phyloP scores from a whole-genome alignment of 139 green algal species.

The Eudorina sp. region DNA sequence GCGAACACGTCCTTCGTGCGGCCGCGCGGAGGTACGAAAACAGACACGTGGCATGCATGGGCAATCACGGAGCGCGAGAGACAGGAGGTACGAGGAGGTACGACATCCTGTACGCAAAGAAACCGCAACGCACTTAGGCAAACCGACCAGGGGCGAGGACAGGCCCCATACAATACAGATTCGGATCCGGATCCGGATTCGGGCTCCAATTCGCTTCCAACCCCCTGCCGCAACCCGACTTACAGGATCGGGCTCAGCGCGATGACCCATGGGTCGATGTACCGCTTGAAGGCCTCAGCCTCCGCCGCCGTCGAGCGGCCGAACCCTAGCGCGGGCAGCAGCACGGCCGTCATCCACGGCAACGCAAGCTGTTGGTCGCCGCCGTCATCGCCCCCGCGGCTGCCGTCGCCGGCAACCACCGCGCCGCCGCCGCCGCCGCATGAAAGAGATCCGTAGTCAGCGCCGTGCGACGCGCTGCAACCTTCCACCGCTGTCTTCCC shows the following conservation, averaged over 20 bases:
- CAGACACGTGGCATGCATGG: too few species aligned
- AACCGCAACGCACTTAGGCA: too few species aligned
- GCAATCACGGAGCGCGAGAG: too few species aligned
- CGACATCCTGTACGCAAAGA: too few species aligned
- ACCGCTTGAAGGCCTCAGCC: not conserved
- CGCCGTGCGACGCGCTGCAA: too few species aligned
- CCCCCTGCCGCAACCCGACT: not conserved
- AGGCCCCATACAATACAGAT: too few species aligned
- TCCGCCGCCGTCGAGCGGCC: not conserved
- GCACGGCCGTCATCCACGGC: not conserved
- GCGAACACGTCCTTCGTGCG: too few species aligned
- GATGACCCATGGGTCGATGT: not conserved
- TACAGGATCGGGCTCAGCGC: not conserved
- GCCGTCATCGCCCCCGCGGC: not conserved
- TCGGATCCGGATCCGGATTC: not conserved
- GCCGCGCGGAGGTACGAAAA: too few species aligned
- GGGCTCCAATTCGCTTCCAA: too few species aligned
- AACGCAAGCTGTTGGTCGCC: not conserved
- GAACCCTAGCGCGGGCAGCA: not conserved
- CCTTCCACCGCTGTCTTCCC: not conserved
- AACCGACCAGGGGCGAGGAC: too few species aligned
- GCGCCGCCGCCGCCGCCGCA: not conserved
- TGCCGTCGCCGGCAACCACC: not conserved
- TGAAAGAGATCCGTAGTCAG: too few species aligned
- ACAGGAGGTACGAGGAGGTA: too few species aligned